Percentiles rank a stretch among this genome's conserved stretches.
These are phyloP conservation scores for Talaromyces wortmannii DNA, from an alignment of 495 filamentous ascomycete species.

Conservation along the genomic window DNA sequence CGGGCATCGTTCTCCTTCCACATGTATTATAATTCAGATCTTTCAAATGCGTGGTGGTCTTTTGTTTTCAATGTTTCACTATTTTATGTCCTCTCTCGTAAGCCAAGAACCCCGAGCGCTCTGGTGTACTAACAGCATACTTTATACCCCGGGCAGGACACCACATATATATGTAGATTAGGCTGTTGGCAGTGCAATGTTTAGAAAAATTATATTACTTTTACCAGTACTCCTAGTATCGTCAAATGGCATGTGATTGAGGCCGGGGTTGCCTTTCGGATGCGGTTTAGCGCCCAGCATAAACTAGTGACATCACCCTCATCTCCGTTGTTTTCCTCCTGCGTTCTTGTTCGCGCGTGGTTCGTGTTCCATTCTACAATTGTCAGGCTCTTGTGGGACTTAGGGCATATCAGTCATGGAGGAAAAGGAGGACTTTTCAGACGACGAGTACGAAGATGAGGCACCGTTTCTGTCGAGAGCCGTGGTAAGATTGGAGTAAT, in stretches of 20 bases:
- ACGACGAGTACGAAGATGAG: conserved; percentile 13
- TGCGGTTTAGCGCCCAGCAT: too few species aligned
- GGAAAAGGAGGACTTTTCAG: conserved; percentile 20
- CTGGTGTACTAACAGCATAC: neutral
- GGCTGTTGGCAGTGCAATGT: too few species aligned
- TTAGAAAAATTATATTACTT: too few species aligned
- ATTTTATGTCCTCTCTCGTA: neutral
- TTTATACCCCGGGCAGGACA: too few species aligned
- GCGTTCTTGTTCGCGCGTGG: neutral
- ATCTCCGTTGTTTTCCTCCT: neutral
- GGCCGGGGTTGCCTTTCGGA: too few species aligned
- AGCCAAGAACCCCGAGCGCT: neutral
- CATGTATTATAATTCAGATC: conserved; percentile 5
- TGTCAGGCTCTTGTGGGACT: neutral
- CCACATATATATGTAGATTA: too few species aligned
- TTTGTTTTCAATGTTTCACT: neutral
- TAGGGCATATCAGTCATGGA: conserved; percentile 11
- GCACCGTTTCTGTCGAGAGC: conserved; percentile 6
- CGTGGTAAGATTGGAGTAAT: conserved; percentile 7
- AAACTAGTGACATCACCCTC: too few species aligned
- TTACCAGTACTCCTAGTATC: too few species aligned
- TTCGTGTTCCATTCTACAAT: conserved; percentile 1
- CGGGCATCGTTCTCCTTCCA: conserved; percentile 3
- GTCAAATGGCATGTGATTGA: too few species aligned
- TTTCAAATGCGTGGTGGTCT: neutral